A percentile compares a stretch with the other conserved stretches of the same genome.
phyloP scores from a whole-genome alignment of 176 grass and related monocot genomes.

The Panicum miliaceum region DNA sequence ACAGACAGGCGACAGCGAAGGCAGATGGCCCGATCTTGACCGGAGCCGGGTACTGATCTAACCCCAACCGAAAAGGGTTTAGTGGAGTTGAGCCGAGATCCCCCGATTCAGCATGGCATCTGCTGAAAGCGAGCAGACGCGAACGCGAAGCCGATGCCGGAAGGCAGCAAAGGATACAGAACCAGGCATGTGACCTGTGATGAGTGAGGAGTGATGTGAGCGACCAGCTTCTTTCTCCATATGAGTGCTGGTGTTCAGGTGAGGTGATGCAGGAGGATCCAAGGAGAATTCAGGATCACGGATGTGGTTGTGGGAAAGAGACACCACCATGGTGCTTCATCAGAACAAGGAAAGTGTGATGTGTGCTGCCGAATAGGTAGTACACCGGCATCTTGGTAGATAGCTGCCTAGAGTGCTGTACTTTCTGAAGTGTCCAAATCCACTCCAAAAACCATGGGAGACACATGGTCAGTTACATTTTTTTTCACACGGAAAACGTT shows the following conservation, averaged over 20 bases:
- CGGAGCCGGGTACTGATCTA: background rate
- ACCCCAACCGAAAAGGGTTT: background rate
- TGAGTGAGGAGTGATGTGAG: background rate
- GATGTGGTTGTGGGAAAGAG: background rate
- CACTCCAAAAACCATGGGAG: background rate
- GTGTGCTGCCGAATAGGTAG: background rate
- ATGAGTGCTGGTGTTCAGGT: constrained; percentile 13
- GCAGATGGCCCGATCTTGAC: constrained; percentile 29
- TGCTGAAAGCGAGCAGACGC: background rate
- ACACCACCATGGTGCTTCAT: background rate
- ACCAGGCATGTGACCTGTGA: background rate
- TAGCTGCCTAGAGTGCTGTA: background rate
- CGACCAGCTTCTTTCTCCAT: background rate
- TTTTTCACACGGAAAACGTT: background rate
- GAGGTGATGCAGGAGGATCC: constrained; percentile 23
- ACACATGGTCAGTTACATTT: background rate
- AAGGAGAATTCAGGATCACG: constrained; percentile 22
- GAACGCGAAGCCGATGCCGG: background rate
- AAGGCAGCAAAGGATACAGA: constrained; percentile 29
- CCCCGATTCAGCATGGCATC: constrained; percentile 5
- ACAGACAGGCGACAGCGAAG: constrained; percentile 1
- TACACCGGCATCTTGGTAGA: background rate
- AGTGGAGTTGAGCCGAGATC: background rate
- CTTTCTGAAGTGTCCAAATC: constrained; percentile 13
- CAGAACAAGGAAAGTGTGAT: constrained; percentile 11